Evolutionary conservation across 2,329 filamentous ascomycete species (phyloP).

Genomic region (Ceratocystis lukuohia): DNA sequence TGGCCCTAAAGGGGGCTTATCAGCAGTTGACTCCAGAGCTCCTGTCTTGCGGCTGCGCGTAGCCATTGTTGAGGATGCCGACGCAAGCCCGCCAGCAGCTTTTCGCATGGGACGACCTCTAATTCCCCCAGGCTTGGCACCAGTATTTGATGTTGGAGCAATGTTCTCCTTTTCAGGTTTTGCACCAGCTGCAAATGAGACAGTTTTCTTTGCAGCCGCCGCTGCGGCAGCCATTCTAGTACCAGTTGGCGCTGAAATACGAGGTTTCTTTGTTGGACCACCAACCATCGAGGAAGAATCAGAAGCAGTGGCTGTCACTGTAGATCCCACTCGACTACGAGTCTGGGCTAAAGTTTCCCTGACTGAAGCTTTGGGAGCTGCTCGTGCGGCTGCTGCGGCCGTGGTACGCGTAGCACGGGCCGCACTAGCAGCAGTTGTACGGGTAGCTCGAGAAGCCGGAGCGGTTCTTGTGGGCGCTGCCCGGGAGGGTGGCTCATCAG

Average conservation of each 20-base stretch:
- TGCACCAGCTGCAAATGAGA: slow-evolving; percentile 40
- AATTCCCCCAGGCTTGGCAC: slow-evolving; percentile 30
- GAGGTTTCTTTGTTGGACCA: slow-evolving; percentile 30
- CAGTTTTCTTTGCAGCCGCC: slow-evolving; percentile 43
- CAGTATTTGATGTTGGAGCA: slow-evolving; percentile 27
- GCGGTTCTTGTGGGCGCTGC: slow-evolving; percentile 24
- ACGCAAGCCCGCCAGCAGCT: slow-evolving; percentile 23
- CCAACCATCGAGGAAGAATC: slow-evolving; percentile 19
- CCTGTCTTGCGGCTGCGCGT: slow-evolving; percentile 13
- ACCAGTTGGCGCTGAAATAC: slow-evolving; percentile 26
- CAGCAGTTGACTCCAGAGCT: slow-evolving; percentile 25
- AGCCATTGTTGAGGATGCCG: slow-evolving; percentile 17
- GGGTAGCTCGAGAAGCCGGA: slow-evolving; percentile 21
- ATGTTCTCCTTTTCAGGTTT: slow-evolving; percentile 53
- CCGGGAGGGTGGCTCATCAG: slow-evolving; percentile 29
- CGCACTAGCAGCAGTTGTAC: slow-evolving; percentile 27
- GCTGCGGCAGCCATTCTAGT: slow-evolving; percentile 20
- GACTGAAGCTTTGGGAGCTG: slow-evolving; percentile 19
- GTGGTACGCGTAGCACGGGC: slow-evolving; percentile 20
- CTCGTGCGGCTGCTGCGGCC: slow-evolving; percentile 23
- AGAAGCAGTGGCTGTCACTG: slow-evolving; percentile 2
- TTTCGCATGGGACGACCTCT: slow-evolving; percentile 35
- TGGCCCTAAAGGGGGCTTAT: slow-evolving; percentile 45
- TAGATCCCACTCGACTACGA: slow-evolving; percentile 5
- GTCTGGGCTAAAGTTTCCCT: neutral